A percentile compares a stretch with the other conserved stretches of the same genome.
Evolutionary conservation across 371 early-diverging fungal genomes (phyloP).

Genomic region (Dichotomocladium elegans): DNA sequence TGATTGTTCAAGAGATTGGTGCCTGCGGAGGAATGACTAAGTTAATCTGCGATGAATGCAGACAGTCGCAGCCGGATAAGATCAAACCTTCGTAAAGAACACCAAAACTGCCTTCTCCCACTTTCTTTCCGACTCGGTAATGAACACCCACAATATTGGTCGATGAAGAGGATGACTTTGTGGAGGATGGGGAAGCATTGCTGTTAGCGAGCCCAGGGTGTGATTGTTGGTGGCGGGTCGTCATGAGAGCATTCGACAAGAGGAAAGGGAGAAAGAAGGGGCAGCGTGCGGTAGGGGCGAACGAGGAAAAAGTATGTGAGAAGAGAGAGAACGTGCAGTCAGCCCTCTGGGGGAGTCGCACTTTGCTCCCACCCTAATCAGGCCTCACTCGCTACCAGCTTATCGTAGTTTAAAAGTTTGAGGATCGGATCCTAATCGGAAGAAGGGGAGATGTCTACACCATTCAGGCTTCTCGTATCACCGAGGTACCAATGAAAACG

Average conservation of each 20-base stretch:
- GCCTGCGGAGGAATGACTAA: slow-evolving; percentile 8
- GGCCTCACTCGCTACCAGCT: too few species aligned
- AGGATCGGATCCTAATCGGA: too few species aligned
- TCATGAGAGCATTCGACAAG: slow-evolving; percentile 6
- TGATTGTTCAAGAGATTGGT: slow-evolving; percentile 66
- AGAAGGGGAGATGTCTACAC: too few species aligned
- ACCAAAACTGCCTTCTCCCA: slow-evolving; percentile 97
- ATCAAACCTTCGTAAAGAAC: slow-evolving; percentile 91
- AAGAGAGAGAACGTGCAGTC: background rate
- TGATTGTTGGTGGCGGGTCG: slow-evolving; percentile 4
- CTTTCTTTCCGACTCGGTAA: slow-evolving; percentile 91
- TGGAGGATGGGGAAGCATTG: background rate
- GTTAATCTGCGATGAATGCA: background rate
- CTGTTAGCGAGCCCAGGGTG: background rate
- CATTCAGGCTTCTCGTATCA: too few species aligned
- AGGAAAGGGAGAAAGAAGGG: background rate
- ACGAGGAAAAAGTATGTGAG: background rate
- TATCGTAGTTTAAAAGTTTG: too few species aligned
- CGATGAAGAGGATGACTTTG: slow-evolving; percentile 3
- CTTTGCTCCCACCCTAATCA: too few species aligned
- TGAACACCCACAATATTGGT: slow-evolving; percentile 86
- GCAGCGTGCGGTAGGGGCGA: background rate
- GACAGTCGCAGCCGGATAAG: slow-evolving; percentile 2
- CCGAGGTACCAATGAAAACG: too few species aligned
- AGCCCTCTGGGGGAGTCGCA: too few species aligned